Base-by-base conservation (phyloP, 2,329 filamentous ascomycete genomes). In the Botrytis pseudocinerea region DNA sequence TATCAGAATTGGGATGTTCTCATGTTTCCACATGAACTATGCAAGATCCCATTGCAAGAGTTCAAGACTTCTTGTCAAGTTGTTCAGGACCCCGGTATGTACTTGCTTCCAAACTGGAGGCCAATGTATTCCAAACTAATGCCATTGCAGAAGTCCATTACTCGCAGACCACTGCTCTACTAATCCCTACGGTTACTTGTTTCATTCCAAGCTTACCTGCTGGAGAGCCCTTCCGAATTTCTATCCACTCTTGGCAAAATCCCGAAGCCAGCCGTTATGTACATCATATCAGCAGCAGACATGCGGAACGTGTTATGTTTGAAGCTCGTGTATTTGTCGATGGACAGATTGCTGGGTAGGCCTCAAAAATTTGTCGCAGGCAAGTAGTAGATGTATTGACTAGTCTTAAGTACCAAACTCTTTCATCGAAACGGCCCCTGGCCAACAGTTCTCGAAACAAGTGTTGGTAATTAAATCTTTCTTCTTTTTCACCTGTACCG, bases 1-100 rank as follows among this genome's bases (percentile, higher is more conserved):
- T 97, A 92, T 85, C 88, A 93, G 78, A 90, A 93, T 79, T 97
- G 93, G 94, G 94, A 97, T 79, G 88, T 96, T 72, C 88, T 97
- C 61, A 85, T 97, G 75, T 97, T 97, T 80, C 91, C 93, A 0
- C 84, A 84, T 25, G 82, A 82, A 75, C 86, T 87, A 74, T 90
- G 86, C 77, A 90, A 89, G 78, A 83, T 92, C 20, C 94, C 94
- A 1, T 82, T 95, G 72, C 92, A 93, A 81, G 94, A 97, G 82
- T 97, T 96, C 85, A 91, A 90, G 79, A 93, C 93, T 12, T 86
- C 89, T 74, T 97, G 93, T 81, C 91, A 92, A 80, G 89, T 91
- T 46, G 87, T 90, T 51, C 83, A 83, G 73, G 87, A 88, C 75
- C 81, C 80, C 76, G 83, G 84, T 83, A 42, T 57, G 65, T 69